Percentiles rank a stretch among this genome's conserved stretches.
Conservation (phyloP, 2,329 filamentous ascomycete genomes). For the Epicoccum nigrum region DNA sequence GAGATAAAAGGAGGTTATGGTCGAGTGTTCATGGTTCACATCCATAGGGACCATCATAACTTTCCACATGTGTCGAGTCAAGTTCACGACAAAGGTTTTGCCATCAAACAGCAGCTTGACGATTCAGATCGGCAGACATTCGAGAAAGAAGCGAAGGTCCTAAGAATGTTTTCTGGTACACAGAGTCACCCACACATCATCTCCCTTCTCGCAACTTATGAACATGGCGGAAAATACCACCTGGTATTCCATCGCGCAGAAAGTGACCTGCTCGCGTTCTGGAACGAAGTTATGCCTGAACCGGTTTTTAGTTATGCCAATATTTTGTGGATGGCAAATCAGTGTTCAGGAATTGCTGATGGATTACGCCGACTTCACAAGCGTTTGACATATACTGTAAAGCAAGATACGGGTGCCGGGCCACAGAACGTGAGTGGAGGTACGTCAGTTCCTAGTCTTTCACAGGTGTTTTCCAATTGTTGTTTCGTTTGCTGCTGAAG, state of each 20-base stretch:
- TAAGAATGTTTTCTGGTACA: constrained; percentile 22
- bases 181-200: constrained; percentile 21
- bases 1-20: constrained; percentile 3
- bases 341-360: constrained; percentile 22
- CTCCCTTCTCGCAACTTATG: constrained; percentile 24
- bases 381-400: neutral
- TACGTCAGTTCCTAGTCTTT: no score
- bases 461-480: no score
- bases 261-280: constrained; percentile 22
- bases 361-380: constrained; percentile 16
- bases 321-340: constrained; percentile 19
- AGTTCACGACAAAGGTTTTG: constrained; percentile 6
- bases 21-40: constrained; percentile 21
- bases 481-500: no score
- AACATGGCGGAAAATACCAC: constrained; percentile 23
- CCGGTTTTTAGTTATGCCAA: neutral
- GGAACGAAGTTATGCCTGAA: neutral
- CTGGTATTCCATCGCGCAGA: constrained; percentile 27
- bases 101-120: constrained; percentile 22
- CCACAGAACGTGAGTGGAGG: neutral
- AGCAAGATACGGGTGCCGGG: no score
- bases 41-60: constrained; percentile 24
- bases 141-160: constrained; percentile 12
- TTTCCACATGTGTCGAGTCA: constrained; percentile 3
- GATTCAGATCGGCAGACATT: constrained; percentile 8